These are phyloP conservation scores for Neostapfia colusana DNA, from an alignment of 176 grass and related monocot genomes.

Conservation along the genomic window DNA sequence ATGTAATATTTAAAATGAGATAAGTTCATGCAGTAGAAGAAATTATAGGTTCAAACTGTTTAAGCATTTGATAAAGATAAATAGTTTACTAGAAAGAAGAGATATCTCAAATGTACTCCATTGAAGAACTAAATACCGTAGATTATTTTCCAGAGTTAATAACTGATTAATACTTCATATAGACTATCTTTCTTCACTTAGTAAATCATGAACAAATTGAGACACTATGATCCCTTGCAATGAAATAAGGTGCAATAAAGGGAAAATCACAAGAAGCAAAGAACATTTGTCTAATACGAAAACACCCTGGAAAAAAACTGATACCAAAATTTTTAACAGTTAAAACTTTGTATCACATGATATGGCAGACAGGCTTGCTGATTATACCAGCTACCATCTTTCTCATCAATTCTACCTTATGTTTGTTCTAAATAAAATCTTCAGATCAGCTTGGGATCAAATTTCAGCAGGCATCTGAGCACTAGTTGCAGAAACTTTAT, in stretches of 20 bases:
- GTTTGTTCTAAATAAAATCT: too few relatives aligned
- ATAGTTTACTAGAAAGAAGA: conserved; percentile 11
- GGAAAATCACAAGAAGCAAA: too few relatives aligned
- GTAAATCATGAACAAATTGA: too few relatives aligned
- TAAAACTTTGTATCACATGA: not conserved
- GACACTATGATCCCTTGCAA: too few relatives aligned
- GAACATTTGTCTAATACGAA: too few relatives aligned
- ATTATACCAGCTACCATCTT: too few relatives aligned
- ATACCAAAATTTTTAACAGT: not conserved
- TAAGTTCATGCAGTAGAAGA: conserved; percentile 24
- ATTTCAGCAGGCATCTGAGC: not conserved
- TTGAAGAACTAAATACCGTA: conserved; percentile 14
- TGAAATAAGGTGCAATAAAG: too few relatives aligned
- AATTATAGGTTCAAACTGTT: conserved; percentile 11
- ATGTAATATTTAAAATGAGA: too few relatives aligned
- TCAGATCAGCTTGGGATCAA: conserved; percentile 16
- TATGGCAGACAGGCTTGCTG: too few relatives aligned
- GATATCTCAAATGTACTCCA: conserved; percentile 16
- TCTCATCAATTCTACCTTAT: too few relatives aligned
- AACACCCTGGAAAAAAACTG: too few relatives aligned
- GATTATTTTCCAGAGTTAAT: not conserved
- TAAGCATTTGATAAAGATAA: conserved; percentile 24
- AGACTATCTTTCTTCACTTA: too few relatives aligned
- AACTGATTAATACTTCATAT: not conserved
- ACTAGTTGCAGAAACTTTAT: conserved; percentile 23